Conservation (phyloP, 1,284 basidiomycete species). For the Boletellus dicymbophilus region DNA sequence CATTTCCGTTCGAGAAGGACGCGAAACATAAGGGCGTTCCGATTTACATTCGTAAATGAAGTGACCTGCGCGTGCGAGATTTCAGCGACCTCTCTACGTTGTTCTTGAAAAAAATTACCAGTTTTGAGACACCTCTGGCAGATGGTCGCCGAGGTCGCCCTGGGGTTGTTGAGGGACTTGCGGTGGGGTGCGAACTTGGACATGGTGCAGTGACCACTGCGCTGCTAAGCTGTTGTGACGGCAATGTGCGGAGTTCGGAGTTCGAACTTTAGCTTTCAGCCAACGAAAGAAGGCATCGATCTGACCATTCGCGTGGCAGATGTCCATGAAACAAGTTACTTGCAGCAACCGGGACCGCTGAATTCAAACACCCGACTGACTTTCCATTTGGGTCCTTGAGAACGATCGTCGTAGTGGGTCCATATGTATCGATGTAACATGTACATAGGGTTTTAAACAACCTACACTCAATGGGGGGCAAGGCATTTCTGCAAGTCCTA, state of each 20-base stretch:
- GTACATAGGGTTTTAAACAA: no score
- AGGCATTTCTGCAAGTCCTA: conserved; percentile 54
- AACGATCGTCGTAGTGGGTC: conserved; percentile 17
- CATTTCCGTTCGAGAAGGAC: conserved; percentile 76
- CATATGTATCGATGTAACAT: conserved; percentile 2
- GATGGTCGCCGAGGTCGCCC: conserved; percentile 61
- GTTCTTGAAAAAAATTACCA: conserved; percentile 48
- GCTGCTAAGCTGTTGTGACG: no score
- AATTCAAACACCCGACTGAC: no score
- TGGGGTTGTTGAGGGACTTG: conserved; percentile 56
- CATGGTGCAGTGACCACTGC: conserved; percentile 45
- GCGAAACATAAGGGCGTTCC: conserved; percentile 69
- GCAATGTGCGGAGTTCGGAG: background rate
- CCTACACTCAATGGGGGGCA: conserved; percentile 72
- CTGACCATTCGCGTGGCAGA: no score
- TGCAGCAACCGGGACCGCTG: background rate
- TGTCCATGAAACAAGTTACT: no score
- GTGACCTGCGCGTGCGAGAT: conserved; percentile 72
- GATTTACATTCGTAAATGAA: conserved; percentile 81
- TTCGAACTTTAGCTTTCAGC: no score
- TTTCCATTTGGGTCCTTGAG: conserved; percentile 12
- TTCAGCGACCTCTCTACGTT: no score
- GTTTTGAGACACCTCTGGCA: conserved; percentile 78
- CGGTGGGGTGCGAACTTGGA: conserved; percentile 80
- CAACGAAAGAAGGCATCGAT: no score